Base-by-base conservation (phyloP, 2,329 filamentous ascomycete species). In the Penicillium sp. region DNA sequence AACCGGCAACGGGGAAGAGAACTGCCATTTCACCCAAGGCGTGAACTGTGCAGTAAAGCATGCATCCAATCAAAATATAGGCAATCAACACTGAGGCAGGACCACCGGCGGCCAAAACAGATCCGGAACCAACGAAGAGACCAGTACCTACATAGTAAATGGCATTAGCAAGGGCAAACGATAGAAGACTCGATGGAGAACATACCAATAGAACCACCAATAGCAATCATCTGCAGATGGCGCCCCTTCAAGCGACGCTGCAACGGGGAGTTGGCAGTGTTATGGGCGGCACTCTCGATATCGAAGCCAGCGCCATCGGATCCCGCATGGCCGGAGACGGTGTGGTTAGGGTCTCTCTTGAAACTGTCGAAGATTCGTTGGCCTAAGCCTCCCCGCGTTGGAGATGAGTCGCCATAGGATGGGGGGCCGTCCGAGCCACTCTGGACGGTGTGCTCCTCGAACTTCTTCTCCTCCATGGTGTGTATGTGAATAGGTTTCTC, bases 201-300 rank as follows among this genome's bases (percentile, higher is more conserved):
- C 75, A 55, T 78, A 85, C 89, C 90, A 68, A 96, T 96, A 12
- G 90, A 93, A 43, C 93, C 93, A 66, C 92, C 92, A 65, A 97
- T 96, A 15, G 93, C 93, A 80, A 97, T 97, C 93, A 97, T 97
- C 79, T 97, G 93, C 71, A 97, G 73, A 79, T 97, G 93, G 48
- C 92, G 83, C 21, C 87, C 86, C 77, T 96, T 94, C 65, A 96
- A 77, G 73, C 86, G 88, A 68, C 92, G 83, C 50, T 89, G 86
- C 50, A 97, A 81, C 8, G 89, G 86, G 45, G 90, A 88, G 63
- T 87, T 83, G 4, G 90, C 89, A 1, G 91, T 93, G 43, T 81
- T 81, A 17, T 77, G 73, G 1, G 82, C 83, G 0, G 84, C 85
- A 53, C 73, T 73, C 70, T 92, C 88, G 63, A 91, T 77, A 70